A percentile compares a stretch with the other conserved stretches of the same genome.
Evolutionary conservation across 805 yeast species (phyloP).

Genomic region (Myxozyma geophila): DNA sequence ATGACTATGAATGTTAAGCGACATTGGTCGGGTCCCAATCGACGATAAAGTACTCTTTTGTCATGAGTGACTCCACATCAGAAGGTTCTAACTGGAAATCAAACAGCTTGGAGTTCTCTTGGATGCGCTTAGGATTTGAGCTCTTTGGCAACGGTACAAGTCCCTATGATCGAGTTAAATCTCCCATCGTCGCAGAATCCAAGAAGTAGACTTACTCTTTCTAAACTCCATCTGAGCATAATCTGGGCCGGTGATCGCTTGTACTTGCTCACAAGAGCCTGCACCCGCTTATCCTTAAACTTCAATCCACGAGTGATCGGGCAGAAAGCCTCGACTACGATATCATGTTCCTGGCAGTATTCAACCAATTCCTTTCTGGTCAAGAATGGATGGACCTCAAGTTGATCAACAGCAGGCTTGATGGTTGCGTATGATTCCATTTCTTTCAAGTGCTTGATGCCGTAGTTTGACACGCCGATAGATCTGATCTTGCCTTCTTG

Average conservation of each 20-base stretch:
- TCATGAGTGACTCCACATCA: slow-evolving; percentile 43
- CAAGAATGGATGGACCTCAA: slow-evolving; percentile 85
- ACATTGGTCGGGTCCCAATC: slow-evolving; percentile 47
- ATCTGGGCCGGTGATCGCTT: slow-evolving; percentile 64
- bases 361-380: slow-evolving; percentile 67
- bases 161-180: slow-evolving; percentile 44
- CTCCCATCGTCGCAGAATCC: too few species aligned
- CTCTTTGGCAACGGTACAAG: slow-evolving; percentile 72
- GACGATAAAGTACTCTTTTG: slow-evolving; percentile 42
- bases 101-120: slow-evolving; percentile 59
- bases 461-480: slow-evolving; percentile 79
- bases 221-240: slow-evolving; percentile 68
- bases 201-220: slow-evolving; percentile 32
- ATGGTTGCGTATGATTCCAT: slow-evolving; percentile 46
- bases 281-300: slow-evolving; percentile 45
- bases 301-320: slow-evolving; percentile 62
- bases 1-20: slow-evolving; percentile 24
- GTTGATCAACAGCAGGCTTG: slow-evolving; percentile 77
- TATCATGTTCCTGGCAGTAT: slow-evolving; percentile 59
- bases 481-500: slow-evolving; percentile 61
- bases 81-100: slow-evolving; percentile 48
- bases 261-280: slow-evolving; percentile 54
- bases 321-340: slow-evolving; percentile 74
- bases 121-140: slow-evolving; percentile 55
- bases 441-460: slow-evolving; percentile 64